Base-by-base conservation (phyloP, 805 yeast species). In the Wickerhamomyces bovis region DNA sequence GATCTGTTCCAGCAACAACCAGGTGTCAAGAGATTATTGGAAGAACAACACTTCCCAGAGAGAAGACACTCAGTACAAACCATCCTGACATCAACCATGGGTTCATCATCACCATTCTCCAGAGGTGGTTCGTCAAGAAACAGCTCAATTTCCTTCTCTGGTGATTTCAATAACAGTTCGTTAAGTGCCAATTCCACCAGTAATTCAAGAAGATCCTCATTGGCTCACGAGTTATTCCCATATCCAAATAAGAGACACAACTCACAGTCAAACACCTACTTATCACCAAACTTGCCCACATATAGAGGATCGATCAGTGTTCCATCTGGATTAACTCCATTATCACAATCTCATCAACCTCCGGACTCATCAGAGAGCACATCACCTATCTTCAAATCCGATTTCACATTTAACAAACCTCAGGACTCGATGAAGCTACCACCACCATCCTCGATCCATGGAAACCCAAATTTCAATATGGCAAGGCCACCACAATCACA, bases 191-290 rank as follows among this genome's bases (percentile, higher is more conserved):
- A 55, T 43, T 62, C 70, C 11, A 59, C 62, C 6, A 38, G 55
- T 22, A 58, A 53, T 38, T 66, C 71, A 44, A 62, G 77, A 53
- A 65, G 75, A 44, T 68, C 75, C 8, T 68, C 73, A 3, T 53
- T 70, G 41, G 74, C 72, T 4, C 74, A 69, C 9, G 77, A 72
- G 47, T 59, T 69, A 43, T 71, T 70, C 60, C 73, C 75, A 6
- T 69, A 66, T 50, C 53, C 53, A 7, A 42, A 25, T 16, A 53
- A 54, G 39, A 50, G 60, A 44, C 57, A 53, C 4, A 52, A 49
- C 38, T 57, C 61, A 3, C 51, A 48, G 21, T 33, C 51, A 6
- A 53, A 58, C 1, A 41, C 51, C 6, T 55, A 53, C 23, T 38
- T 55, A 21, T 54, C 58, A 4, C 57, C 61, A 42, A 52, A 40